Base-by-base conservation (phyloP, 345 rosid species). In the Citrus hindsii region DNA sequence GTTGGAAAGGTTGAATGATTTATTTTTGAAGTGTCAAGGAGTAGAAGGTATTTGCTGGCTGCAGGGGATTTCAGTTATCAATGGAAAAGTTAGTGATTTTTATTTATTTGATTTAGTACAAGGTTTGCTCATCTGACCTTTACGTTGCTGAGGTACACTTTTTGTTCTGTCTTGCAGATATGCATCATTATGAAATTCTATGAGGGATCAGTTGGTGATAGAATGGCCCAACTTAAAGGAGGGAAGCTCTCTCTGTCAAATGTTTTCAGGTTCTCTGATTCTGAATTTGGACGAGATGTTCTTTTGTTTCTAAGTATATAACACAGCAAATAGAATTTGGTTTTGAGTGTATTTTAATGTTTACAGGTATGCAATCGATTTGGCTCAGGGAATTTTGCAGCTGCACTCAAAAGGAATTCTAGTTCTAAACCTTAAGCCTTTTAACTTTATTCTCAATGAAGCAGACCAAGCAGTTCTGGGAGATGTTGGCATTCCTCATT, bases 151-250 rank as follows among this genome's bases (percentile, higher is more conserved):
- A 61, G 37, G 77, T 62, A 56, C 60, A 16, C 65, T 74, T 42
- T 58, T 19, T 37, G 2, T 19, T 19, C 48, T 53, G 6, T 69
- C 25, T 61, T 81, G 75, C 81, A 96, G 99, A 80, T 94, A 51
- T 89, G 94, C 83, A 69, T 96, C 69, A n/a, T 90, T 71, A 94
- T 91, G 97, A 92, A 90, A 67, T 92, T 94, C 75, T 96, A 91
- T 63, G 99, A 92, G 81, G 99, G 97, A 62, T 93, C 95, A 2
- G 42, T 94, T 82, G 94, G 97, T 56, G 97, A 96, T 83, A 92
- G 86, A 83, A 88, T 94, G 94, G 93, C 95, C 81, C 84, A 38
- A 46, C 95, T 83, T 37, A 94, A 89, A 88, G 92, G 91, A 75
- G 98, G 99, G 80, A 96, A 89, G 88, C 90, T 94, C 68, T 68